Evolutionary conservation across 1,139 yeast species (phyloP).

Genomic region (Scheffersomyces segobiensis): DNA sequence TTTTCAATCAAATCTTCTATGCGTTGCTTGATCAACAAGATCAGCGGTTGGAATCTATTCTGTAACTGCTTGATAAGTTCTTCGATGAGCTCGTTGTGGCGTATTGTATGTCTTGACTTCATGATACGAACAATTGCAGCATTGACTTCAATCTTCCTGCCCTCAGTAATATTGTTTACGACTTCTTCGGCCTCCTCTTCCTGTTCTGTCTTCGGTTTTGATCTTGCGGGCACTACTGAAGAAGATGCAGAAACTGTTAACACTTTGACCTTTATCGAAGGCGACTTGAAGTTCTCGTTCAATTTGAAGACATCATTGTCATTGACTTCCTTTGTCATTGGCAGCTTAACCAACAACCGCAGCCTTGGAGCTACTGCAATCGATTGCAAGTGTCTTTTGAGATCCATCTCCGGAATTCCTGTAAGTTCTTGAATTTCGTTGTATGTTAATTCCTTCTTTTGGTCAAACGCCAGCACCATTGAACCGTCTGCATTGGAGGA

Average conservation of each 20-base stretch:
- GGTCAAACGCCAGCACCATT: constrained; percentile 44
- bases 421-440: constrained; percentile 67
- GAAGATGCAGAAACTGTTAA: constrained; percentile 58
- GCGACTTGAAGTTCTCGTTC: constrained; percentile 71
- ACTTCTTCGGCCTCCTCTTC: constrained; percentile 41
- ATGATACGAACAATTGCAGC: constrained; percentile 89
- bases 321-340: constrained; percentile 72
- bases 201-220: constrained; percentile 36
- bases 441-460: constrained; percentile 43
- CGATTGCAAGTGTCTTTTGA: constrained; percentile 78
- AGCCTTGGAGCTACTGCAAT: constrained; percentile 84
- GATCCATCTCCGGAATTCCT: constrained; percentile 69
- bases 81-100: constrained; percentile 64
- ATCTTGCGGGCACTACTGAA: constrained; percentile 8
- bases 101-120: constrained; percentile 68
- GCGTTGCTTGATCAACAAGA: constrained; percentile 67
- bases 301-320: constrained; percentile 65
- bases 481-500: constrained; percentile 45
- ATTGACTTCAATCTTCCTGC: constrained; percentile 64
- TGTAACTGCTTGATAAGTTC: constrained; percentile 66
- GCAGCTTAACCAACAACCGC: constrained; percentile 67
- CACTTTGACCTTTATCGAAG: constrained; percentile 73
- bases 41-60: constrained; percentile 69
- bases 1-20: constrained; percentile 80
- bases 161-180: constrained; percentile 35